Percentiles rank a stretch among this genome's conserved stretches.
Evolutionary conservation across 768 basidiomycete genomes (phyloP).

Genomic region (Multifurca ochricompacta): DNA sequence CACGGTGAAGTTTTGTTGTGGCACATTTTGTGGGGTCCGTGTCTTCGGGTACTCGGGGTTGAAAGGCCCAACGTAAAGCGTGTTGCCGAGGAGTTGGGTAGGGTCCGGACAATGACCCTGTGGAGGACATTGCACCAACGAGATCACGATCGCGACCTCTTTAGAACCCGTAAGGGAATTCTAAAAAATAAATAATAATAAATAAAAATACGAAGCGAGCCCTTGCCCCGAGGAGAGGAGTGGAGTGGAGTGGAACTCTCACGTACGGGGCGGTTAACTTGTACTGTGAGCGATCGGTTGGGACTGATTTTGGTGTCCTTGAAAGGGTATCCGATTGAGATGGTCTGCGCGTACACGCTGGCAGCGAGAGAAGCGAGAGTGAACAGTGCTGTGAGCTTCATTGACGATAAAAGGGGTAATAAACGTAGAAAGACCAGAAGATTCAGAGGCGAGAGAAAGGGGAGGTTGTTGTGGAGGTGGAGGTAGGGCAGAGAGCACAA

Average conservation of each 20-base stretch:
- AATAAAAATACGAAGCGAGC: no score
- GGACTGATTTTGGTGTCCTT: conserved; percentile 22
- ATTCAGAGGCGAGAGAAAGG: conserved; percentile 22
- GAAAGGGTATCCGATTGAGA: conserved; percentile 28
- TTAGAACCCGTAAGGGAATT: conserved; percentile 27
- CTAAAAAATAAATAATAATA: no score
- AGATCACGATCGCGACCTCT: conserved; percentile 32
- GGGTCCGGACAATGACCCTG: conserved; percentile 19
- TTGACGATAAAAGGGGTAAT: background rate
- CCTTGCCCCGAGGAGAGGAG: no score
- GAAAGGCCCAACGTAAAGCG: conserved; percentile 28
- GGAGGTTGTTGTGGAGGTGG: no score
- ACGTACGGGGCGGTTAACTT: conserved; percentile 31
- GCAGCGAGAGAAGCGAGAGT: conserved; percentile 21
- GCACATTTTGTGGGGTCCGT: conserved; percentile 13
- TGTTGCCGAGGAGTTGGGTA: conserved; percentile 23
- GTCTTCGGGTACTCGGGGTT: conserved; percentile 23
- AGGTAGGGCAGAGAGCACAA: no score
- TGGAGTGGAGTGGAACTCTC: background rate
- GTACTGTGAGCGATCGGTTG: conserved; percentile 28
- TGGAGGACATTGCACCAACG: conserved; percentile 24
- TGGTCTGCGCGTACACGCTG: conserved; percentile 26
- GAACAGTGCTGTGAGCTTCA: conserved; percentile 19
- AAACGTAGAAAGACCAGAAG: conserved; percentile 14
- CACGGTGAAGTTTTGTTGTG: conserved; percentile 27